Evolutionary conservation across 1,284 basidiomycete species (phyloP), one percentile per base, ranked within the genome.

Genomic region (Somion occarium): DNA sequence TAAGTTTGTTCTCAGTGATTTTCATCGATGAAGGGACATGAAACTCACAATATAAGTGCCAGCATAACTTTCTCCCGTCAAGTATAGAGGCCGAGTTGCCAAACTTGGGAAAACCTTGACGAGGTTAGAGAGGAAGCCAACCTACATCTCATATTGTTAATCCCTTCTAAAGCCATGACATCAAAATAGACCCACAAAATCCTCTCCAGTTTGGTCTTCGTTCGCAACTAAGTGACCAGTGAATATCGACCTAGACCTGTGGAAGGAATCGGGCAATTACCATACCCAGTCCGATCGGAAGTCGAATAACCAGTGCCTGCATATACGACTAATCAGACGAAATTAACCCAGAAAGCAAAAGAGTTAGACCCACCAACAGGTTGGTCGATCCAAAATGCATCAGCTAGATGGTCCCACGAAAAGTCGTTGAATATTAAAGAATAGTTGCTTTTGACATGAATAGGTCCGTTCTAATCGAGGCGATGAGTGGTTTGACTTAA

Each of bases 11-110:
- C 5, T 34, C 45, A 20, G 50, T 37, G 34, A 52, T 42, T n/a
- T n/a, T n/a, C 34, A n/a, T 11, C 20, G 39, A 18, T 19, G 3
- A 9, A 41, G 39, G n/a, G 41, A 26, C 37, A 2, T 19, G 24
- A 2, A 3, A 61, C 78, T 60, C 55, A 80, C 80, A 48, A 85
- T 83, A 60, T 79, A 87, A 55, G 72, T 73, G 34, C 85, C 84
- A 15, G 85, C 78, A 63, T 85, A 85, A 60, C 80, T 83, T 64
- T 86, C 84, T 1, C 85, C 85, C 1, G 76, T 79, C 27, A 87
- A 60, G 60, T 80, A 66, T 25, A 87, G 71, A 11, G 84, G 85
- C 26, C 84, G 77, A 1, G 68, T 76, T 2, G 74, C 74, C 23
- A 87, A 69, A 56, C 71, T 71, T 4, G 85, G 85, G 63, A 87